Percentiles rank a stretch among this genome's conserved stretches.
These are phyloP conservation scores for Croton laevigatus DNA, from an alignment of 441 rosid genomes.

Conservation along the genomic window DNA sequence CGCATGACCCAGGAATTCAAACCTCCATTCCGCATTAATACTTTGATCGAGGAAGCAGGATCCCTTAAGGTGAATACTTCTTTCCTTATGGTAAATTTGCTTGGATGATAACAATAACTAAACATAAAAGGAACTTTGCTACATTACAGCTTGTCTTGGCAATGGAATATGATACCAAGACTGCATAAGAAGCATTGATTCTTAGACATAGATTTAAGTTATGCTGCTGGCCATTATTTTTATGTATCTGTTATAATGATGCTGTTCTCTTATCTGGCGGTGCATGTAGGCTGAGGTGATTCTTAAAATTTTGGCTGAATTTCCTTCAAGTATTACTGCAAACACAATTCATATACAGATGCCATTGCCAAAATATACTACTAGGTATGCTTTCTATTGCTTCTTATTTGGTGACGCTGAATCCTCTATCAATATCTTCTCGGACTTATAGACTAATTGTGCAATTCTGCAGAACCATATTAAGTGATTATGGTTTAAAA, in stretches of 20 bases:
- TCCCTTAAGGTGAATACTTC: slow-evolving; percentile 56
- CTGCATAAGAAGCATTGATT: neutral
- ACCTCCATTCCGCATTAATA: slow-evolving; percentile 92
- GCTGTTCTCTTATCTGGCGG: slow-evolving; percentile 6
- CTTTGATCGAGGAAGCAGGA: slow-evolving; percentile 97
- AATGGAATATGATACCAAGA: neutral
- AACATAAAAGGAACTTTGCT: neutral
- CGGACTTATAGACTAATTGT: slow-evolving; percentile 5
- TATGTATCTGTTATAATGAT: neutral
- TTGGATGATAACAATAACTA: slow-evolving; percentile 5
- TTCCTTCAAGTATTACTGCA: slow-evolving; percentile 73
- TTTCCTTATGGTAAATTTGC: slow-evolving; percentile 10
- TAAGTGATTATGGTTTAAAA: slow-evolving; percentile 4
- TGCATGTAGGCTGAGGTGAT: slow-evolving; percentile 78
- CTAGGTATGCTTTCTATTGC: slow-evolving; percentile 47
- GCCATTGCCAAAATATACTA: slow-evolving; percentile 92
- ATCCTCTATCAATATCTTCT: neutral
- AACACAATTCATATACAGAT: slow-evolving; percentile 81
- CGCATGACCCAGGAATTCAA: slow-evolving; percentile 99
- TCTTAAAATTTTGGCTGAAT: slow-evolving; percentile 83
- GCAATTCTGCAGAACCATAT: neutral
- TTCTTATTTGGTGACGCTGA: slow-evolving; percentile 4
- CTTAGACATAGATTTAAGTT: neutral
- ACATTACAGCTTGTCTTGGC: neutral
- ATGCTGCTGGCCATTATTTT: neutral